Base-by-base conservation (phyloP, 495 filamentous ascomycete species). In the Monascus purpureus region DNA sequence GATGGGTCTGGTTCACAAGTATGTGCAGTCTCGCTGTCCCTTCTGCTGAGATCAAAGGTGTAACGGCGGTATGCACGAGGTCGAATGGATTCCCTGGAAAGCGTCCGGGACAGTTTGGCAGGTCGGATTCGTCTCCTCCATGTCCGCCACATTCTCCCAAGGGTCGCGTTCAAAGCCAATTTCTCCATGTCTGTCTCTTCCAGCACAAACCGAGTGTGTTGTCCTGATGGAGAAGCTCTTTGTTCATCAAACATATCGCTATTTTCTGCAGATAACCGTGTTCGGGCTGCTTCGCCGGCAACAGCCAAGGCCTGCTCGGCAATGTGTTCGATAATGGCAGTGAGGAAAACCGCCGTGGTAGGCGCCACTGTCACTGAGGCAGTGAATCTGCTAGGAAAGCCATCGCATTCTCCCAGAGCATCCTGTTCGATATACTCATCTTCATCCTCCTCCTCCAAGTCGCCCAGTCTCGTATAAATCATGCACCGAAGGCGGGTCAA, bases 401-500 rank as follows among this genome's bases (percentile, higher is more conserved):
- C 54, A 43, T 60, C 36, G 41, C 61, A 37, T 23, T 72, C 66
- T 8, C 72, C 65, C 4, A 81, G 63, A 25, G 76, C 67, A 20
- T 86, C 80, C 41, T 78, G 68, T 28, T 77, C 67, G 43, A 85
- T 80, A 41, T 76, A 82, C 40, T 73, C 74, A 46, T 94, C 85
- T 50, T 97, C 90, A 32, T 96, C 92, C 43, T 95, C 84, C 57
- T 94, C 87, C 53, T 99, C 92, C 70, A 99, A 74, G 45, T 99
- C 90, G 15, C 92, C 92, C 9, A 99, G 60, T 8, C 86, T 85
- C 5, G 84, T 96, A 50, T 96, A 96, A 12, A 96, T 88, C 92
- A 99, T 96, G 47, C 87, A 90, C 33, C 90, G 73, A 34, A 99
- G 57, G 30, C 92, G 77, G 1, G 84, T 87, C 31, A 87, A 68